Evolutionary conservation across 2,329 filamentous ascomycete species (phyloP), one percentile per base, ranked within the genome.

Genomic region (Trichoderma breve): DNA sequence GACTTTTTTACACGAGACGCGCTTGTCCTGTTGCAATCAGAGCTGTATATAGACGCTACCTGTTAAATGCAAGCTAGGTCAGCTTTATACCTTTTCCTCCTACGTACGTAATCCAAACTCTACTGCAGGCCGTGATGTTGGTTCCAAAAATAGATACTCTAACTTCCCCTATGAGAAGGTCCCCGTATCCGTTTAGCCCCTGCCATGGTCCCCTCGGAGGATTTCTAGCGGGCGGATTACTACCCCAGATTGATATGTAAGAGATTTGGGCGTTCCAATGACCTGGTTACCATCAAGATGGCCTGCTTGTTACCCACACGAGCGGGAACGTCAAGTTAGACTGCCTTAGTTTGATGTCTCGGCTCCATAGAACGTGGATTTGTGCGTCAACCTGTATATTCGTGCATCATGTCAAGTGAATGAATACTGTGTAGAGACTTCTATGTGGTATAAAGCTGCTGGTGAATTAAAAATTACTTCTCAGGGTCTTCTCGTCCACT

Each of bases 381-480:
- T 53, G 21, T 53, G 47, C 47, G 11, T 53, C n/a, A 53, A 53
- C 21, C 30, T 67, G 57, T 30, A 58, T 30, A 67, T 67, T 58
- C 47, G 30, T 34, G 18, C 39, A 43, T 60, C 57, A 60, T 60
- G 4, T 34, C 11, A n/a, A 60, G 28, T 53, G 47, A 53, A 24
- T 53, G 47, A 53, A 53, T 53, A 53, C 21, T 53, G 34, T 43
- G n/a, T 34, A 21, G 11, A 34, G 18, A 21, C 18, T 47, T 34
- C 53, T 61, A 51, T 51, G 28, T 69, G 65, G 55, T 69, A 60
- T 69, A 69, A 47, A 53, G n/a, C 47, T 24, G 14, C 30, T 32
- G 47, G 26, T 8, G 47, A 32, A 53, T 70, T 70, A 70, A 36
- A 51, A 26, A 70, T 70, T 62, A 70, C 43, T 28, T 34, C 11